Evolutionary conservation across 257 asterid genomes (phyloP).

Genomic region (Thymus mandschuricus): DNA sequence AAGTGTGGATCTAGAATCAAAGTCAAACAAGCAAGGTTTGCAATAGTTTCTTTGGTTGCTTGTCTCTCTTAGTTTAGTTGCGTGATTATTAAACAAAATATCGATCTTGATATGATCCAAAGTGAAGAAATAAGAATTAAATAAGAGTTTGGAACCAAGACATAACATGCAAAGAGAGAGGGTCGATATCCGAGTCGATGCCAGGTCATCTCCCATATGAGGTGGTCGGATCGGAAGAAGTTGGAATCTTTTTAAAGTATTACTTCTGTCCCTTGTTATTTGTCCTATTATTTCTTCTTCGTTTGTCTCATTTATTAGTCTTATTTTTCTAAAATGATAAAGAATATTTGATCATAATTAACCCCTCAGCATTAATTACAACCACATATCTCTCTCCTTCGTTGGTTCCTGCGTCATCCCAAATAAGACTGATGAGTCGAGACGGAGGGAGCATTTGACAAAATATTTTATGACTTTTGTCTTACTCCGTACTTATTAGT

Average conservation of each 20-base stretch:
- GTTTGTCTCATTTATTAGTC: too few relatives aligned
- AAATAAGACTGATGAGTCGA: too few relatives aligned
- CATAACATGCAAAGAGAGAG: neutral
- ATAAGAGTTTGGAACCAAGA: conserved; percentile 7
- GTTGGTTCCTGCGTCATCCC: too few relatives aligned
- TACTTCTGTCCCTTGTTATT: neutral
- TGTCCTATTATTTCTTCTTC: neutral
- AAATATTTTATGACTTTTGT: too few relatives aligned
- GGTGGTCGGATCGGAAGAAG: neutral
- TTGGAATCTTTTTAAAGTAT: neutral
- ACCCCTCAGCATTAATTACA: too few relatives aligned
- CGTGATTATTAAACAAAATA: neutral
- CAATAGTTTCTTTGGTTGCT: conserved; percentile 1
- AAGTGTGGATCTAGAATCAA: conserved; percentile 10
- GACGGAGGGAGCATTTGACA: too few relatives aligned
- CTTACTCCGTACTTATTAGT: too few relatives aligned
- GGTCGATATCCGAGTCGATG: conserved; percentile 15
- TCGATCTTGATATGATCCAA: conserved; percentile 21
- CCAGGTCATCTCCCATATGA: conserved; percentile 28
- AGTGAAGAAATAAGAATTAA: conserved; percentile 11
- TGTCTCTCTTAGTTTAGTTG: conserved; percentile 16
- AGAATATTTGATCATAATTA: too few relatives aligned
- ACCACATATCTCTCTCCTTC: too few relatives aligned
- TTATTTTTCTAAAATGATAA: too few relatives aligned
- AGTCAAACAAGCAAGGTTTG: conserved; percentile 30